Evolutionary conservation across 805 yeast species (phyloP).

Genomic region (Ogataea nitratoaversa): DNA sequence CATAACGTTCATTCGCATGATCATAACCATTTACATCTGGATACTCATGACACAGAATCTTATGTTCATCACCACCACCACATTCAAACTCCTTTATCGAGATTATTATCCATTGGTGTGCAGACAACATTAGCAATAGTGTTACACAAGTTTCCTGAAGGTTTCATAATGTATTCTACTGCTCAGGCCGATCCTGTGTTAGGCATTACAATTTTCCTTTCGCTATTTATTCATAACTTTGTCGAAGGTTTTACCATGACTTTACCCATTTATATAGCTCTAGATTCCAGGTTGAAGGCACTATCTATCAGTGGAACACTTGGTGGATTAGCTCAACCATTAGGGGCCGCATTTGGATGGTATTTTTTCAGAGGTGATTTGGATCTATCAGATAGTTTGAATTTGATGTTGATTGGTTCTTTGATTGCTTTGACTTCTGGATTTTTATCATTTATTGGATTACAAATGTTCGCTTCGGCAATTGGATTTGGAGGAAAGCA

Average conservation of each 20-base stretch:
- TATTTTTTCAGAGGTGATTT: constrained; percentile 39
- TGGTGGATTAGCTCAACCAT: constrained; percentile 84
- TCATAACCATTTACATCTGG: constrained; percentile 9
- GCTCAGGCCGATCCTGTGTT: constrained; percentile 60
- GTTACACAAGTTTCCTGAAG: constrained; percentile 92
- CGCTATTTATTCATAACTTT: constrained; percentile 84
- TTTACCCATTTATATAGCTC: constrained; percentile 77
- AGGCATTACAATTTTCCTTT: constrained; percentile 78
- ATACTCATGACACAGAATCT: not conserved
- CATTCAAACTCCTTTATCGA: constrained; percentile 68
- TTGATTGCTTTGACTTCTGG: constrained; percentile 78
- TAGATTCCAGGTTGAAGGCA: constrained; percentile 59
- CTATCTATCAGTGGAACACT: constrained; percentile 58
- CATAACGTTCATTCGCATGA: not conserved
- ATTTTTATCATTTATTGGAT: constrained; percentile 71
- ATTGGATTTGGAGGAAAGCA: constrained; percentile 75
- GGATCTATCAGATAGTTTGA: constrained; percentile 32
- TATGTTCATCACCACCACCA: constrained; percentile 55
- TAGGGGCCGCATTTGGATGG: constrained; percentile 76
- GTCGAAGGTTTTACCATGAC: constrained; percentile 95
- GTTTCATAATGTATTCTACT: constrained; percentile 82
- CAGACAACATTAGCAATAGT: constrained; percentile 88
- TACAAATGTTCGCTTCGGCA: constrained; percentile 84
- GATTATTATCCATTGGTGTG: constrained; percentile 79
- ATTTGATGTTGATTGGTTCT: constrained; percentile 51